These are phyloP conservation scores for Xylariaceae sp. DNA, from an alignment of 2,329 filamentous ascomycete species.

Conservation along the genomic window DNA sequence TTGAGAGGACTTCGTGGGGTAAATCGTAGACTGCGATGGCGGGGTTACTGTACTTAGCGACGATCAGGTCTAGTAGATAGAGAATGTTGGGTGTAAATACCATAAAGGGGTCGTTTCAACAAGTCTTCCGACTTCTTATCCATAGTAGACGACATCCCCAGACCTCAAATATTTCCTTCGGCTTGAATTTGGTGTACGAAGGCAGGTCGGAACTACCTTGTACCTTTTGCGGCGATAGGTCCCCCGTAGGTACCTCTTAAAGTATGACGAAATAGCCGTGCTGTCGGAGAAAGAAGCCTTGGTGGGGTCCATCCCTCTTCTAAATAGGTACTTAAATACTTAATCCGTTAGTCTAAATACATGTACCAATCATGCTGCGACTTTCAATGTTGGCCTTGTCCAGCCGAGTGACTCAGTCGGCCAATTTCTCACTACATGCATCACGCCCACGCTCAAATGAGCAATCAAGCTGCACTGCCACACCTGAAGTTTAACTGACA, in stretches of 20 bases:
- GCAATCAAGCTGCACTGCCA: no score
- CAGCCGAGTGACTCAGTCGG: conserved; percentile 6
- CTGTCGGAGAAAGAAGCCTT: not conserved
- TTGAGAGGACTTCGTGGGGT: conserved; percentile 73
- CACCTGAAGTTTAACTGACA: no score
- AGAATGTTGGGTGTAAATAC: conserved; percentile 38
- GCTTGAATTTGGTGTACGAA: not conserved
- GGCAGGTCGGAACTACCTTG: not conserved
- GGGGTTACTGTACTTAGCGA: conserved; percentile 30
- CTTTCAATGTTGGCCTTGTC: not conserved
- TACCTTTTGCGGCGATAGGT: not conserved
- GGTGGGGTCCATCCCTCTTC: not conserved
- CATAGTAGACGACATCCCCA: conserved; percentile 36
- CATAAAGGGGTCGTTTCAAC: conserved; percentile 58
- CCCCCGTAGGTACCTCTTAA: not conserved
- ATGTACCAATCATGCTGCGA: no score
- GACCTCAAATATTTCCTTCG: not conserved
- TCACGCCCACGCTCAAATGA: no score
- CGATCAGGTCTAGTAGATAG: not conserved
- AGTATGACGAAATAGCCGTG: not conserved
- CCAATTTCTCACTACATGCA: no score
- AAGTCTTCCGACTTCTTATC: conserved; percentile 53
- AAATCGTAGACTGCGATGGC: conserved; percentile 75
- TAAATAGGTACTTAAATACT: no score
- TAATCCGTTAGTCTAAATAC: no score